Conservation (phyloP, 208 protist species). For the Angomonas deanei region DNA sequence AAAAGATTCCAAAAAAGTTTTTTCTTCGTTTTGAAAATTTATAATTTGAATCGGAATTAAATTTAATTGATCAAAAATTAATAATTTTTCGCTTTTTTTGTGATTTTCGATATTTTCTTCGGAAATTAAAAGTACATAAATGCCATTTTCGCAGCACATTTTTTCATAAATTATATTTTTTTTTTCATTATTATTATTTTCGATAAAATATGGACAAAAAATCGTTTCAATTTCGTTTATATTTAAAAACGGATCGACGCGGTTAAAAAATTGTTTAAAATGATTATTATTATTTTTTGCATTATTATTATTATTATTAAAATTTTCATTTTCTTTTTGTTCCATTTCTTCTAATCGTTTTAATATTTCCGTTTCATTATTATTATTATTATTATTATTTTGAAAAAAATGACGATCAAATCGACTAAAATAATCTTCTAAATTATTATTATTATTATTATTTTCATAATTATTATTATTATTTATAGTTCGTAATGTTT, state of each 20-base stretch:
- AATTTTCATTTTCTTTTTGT: background rate
- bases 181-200: constrained; percentile 1
- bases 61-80: constrained; percentile 1
- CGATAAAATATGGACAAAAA: background rate
- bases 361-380: background rate
- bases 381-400: background rate
- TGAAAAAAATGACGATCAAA: background rate
- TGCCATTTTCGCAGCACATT: background rate
- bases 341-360: background rate
- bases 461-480: background rate
- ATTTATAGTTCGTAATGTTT: background rate
- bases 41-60: background rate
- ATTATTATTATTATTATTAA: constrained; percentile 1
- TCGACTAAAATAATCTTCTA: background rate
- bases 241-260: background rate
- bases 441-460: constrained; percentile 1
- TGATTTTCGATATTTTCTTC: constrained; percentile 1
- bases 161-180: constrained; percentile 1
- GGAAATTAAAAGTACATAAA: constrained; percentile 10
- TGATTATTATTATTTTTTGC: background rate
- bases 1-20: constrained; percentile 1
- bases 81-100: background rate
- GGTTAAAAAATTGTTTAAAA: background rate
- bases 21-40: background rate
- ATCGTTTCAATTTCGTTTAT: background rate